Conservation (phyloP, 768 basidiomycete genomes). For the Tulasnella sp. region DNA sequence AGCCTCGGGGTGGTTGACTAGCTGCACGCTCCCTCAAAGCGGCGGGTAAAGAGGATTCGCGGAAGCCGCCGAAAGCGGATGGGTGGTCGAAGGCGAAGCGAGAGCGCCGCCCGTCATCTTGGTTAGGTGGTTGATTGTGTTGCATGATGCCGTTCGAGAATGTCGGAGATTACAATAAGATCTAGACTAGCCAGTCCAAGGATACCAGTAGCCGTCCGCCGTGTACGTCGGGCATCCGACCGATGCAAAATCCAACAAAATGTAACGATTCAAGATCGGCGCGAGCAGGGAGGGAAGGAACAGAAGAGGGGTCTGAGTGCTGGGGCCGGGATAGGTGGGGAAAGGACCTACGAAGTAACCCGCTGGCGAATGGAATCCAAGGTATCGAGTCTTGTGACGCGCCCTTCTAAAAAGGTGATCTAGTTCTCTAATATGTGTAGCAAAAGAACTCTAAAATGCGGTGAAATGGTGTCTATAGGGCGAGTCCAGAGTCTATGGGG, state of each 20-base stretch:
- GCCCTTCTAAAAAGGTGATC: background rate
- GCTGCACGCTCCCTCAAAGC: slow-evolving; percentile 10
- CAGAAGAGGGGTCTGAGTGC: background rate
- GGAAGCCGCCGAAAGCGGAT: background rate
- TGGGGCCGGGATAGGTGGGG: background rate
- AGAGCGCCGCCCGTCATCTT: slow-evolving; percentile 13
- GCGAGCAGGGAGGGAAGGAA: background rate
- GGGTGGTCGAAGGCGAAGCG: slow-evolving; percentile 10
- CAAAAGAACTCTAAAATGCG: background rate
- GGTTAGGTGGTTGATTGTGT: slow-evolving; percentile 3
- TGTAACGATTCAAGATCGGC: background rate
- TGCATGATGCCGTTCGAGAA: background rate
- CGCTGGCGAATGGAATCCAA: background rate
- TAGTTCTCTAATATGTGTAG: background rate
- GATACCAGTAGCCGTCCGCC: background rate
- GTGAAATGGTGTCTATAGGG: background rate
- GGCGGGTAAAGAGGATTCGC: slow-evolving; percentile 7
- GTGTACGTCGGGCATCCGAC: background rate
- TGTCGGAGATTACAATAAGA: background rate
- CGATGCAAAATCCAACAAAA: background rate
- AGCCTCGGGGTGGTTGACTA: slow-evolving; percentile 12
- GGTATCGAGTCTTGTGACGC: background rate
- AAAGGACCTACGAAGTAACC: background rate
- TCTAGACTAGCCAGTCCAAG: background rate
- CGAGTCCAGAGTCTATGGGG: background rate